Percentiles rank a stretch among this genome's conserved stretches.
Evolutionary conservation across 2,329 filamentous ascomycete species (phyloP).

Genomic region (Sarocladium strictum): DNA sequence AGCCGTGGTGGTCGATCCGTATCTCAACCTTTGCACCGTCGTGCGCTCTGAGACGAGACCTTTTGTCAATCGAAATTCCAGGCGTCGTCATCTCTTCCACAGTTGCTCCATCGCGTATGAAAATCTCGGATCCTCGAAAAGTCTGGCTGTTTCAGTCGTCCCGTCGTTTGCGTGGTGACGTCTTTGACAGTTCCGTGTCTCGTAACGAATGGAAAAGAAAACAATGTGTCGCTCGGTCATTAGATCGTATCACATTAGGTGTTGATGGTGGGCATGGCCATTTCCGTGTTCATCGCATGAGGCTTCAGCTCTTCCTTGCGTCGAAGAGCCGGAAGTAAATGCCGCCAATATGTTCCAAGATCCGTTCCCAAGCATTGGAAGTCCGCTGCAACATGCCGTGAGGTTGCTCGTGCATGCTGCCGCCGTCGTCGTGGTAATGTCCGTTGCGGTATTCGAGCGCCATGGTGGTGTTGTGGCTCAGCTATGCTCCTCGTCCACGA

Average conservation of each 20-base stretch:
- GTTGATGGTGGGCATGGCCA: too few relatives aligned
- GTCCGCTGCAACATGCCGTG: slow-evolving; percentile 25
- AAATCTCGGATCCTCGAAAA: not conserved
- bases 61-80: slow-evolving; percentile 3
- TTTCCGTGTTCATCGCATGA: too few relatives aligned
- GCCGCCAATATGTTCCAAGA: slow-evolving; percentile 32
- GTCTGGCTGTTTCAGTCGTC: not conserved
- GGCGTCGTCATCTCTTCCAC: not conserved
- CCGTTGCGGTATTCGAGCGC: slow-evolving; percentile 24
- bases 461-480: not conserved
- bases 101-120: not conserved
- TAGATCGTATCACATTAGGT: too few relatives aligned
- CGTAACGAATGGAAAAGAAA: too few relatives aligned
- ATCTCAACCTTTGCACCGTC: slow-evolving; percentile 3
- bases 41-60: not conserved
- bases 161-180: not conserved
- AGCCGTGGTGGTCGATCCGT: not conserved
- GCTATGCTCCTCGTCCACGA: too few relatives aligned
- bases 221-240: not conserved
- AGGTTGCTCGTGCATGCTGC: slow-evolving; percentile 9
- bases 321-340: slow-evolving; percentile 21
- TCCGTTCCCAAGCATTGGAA: slow-evolving; percentile 31
- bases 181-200: too few relatives aligned
- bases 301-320: slow-evolving; percentile 20
- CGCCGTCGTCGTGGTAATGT: slow-evolving; percentile 20